Percentiles rank a stretch among this genome's conserved stretches.
phyloP scores from a whole-genome alignment of 2,329 filamentous ascomycete genomes.

The Neoarthrinium moseri region DNA sequence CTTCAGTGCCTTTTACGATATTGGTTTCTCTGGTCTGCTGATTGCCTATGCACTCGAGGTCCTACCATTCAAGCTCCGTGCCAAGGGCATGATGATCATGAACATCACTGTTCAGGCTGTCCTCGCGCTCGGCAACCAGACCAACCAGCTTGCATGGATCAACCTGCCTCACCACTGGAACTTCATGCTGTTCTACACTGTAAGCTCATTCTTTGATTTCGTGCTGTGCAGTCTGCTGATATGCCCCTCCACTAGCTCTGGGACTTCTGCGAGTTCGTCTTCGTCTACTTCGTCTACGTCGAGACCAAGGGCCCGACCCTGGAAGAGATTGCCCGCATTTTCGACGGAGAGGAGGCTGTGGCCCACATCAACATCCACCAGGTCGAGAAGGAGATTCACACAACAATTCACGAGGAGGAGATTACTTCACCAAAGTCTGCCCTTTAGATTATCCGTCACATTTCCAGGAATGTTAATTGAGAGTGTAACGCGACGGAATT shows the following conservation, averaged over 20 bases:
- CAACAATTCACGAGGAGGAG: constrained; percentile 32
- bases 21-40: constrained; percentile 58
- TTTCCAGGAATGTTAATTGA: neutral
- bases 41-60: constrained; percentile 59
- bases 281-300: constrained; percentile 66
- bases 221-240: constrained; percentile 13
- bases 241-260: constrained; percentile 48
- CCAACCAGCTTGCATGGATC: constrained; percentile 63
- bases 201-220: constrained; percentile 23
- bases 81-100: constrained; percentile 63
- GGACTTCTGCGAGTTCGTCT: constrained; percentile 58
- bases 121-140: constrained; percentile 60
- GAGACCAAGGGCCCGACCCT: constrained; percentile 68
- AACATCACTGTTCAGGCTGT: constrained; percentile 63
- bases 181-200: constrained; percentile 65
- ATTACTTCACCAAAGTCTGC: constrained; percentile 21
- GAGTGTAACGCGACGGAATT: neutral
- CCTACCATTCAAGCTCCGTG: constrained; percentile 56
- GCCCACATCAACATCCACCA: constrained; percentile 53
- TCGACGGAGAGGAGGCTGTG: constrained; percentile 59
- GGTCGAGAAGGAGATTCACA: constrained; percentile 52
- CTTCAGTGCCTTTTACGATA: constrained; percentile 59
- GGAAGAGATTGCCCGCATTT: constrained; percentile 69
- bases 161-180: constrained; percentile 60
- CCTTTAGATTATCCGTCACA: constrained; percentile 2